Evolutionary conservation across 768 basidiomycete species (phyloP).

Genomic region (Trametes meyenii): DNA sequence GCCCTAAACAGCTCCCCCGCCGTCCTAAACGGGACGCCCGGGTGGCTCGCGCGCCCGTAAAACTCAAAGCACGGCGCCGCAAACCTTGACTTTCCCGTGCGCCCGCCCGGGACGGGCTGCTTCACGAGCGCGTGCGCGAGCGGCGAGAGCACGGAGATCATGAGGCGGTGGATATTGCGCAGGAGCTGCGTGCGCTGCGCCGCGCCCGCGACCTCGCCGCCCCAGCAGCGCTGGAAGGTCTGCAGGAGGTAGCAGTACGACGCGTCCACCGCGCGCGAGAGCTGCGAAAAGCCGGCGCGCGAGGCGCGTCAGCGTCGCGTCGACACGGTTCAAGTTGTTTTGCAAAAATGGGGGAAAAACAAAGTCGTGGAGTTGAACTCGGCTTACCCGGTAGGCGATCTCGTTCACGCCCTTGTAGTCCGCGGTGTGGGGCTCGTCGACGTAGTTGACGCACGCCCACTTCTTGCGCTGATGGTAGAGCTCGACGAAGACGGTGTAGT

Average conservation of each 20-base stretch:
- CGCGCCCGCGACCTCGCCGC: background rate
- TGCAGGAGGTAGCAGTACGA: background rate
- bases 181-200: background rate
- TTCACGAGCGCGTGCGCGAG: background rate
- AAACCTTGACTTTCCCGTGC: background rate
- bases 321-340: background rate
- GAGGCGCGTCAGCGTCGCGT: background rate
- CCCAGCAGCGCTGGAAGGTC: background rate
- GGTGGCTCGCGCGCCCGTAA: background rate
- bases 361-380: no score
- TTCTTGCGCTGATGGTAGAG: background rate
- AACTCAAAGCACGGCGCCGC: slow-evolving; percentile 1
- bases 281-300: no score
- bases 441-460: background rate
- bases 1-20: background rate
- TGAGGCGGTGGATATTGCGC: background rate
- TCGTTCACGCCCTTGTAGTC: background rate
- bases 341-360: no score
- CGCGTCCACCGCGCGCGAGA: background rate
- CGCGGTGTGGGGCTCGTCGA: background rate
- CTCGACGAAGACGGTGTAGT: background rate
- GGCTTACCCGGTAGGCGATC: background rate
- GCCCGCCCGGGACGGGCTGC: background rate
- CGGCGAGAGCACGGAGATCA: background rate
- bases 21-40: background rate